These are phyloP conservation scores for Tremellales sp. DNA, from an alignment of 1,284 basidiomycete genomes.

Conservation along the genomic window DNA sequence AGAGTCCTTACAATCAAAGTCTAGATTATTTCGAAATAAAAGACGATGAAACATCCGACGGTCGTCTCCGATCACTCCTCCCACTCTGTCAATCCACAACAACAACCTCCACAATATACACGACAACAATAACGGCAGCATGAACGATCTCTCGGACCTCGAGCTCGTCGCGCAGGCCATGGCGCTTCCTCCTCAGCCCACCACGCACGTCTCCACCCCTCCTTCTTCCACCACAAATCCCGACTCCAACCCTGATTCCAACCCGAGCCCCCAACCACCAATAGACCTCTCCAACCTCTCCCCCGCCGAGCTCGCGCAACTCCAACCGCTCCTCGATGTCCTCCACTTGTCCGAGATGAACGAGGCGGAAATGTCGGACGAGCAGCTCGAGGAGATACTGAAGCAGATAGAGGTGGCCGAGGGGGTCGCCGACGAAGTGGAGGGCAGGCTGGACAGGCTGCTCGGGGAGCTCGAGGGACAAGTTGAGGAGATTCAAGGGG, in stretches of 20 bases:
- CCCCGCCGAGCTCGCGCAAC: constrained; percentile 1
- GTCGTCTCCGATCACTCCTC: too few species aligned
- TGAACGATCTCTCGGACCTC: constrained; percentile 41
- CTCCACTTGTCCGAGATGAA: constrained; percentile 26
- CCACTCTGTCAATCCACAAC: too few species aligned
- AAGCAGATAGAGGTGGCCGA: constrained; percentile 45
- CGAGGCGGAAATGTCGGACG: constrained; percentile 21
- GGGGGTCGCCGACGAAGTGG: constrained; percentile 44
- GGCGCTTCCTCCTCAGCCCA: constrained; percentile 18
- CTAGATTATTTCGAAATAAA: too few species aligned
- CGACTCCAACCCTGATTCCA: background rate
- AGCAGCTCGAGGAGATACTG: constrained; percentile 37
- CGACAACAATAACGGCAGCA: too few species aligned
- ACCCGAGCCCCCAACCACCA: background rate
- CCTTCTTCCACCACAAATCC: background rate
- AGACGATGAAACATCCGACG: too few species aligned
- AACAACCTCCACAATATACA: too few species aligned
- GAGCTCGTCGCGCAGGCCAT: constrained; percentile 46
- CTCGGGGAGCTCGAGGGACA: constrained; percentile 36
- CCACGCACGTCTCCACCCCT: background rate
- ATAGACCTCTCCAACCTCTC: constrained; percentile 5
- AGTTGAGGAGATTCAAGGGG: constrained; percentile 13
- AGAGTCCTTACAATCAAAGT: too few species aligned
- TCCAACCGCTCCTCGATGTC: constrained; percentile 8
- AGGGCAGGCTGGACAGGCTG: constrained; percentile 43